phyloP scores from a whole-genome alignment of 2,329 filamentous ascomycete genomes.

The Diaporthe longicolla region DNA sequence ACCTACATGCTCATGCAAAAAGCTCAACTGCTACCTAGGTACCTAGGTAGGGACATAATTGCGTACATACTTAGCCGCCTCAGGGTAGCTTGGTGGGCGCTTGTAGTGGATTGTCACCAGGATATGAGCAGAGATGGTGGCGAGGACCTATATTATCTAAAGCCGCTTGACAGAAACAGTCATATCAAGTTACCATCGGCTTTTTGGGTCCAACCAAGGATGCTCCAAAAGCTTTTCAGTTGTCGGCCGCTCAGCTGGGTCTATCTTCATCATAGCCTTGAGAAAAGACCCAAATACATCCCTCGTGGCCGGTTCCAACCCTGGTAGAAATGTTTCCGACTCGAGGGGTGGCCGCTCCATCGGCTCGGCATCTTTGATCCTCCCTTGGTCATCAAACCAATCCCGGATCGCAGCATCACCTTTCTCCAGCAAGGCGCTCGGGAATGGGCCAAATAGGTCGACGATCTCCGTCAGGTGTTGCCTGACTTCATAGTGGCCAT shows the following conservation, averaged over 20 bases:
- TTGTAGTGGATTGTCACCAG: too few species aligned
- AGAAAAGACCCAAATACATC: constrained; percentile 4
- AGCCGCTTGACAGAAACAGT: neutral
- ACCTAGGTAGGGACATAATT: too few species aligned
- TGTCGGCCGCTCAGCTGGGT: neutral
- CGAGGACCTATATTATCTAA: too few species aligned
- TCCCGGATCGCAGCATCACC: neutral
- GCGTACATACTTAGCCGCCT: too few species aligned
- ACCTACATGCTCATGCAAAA: too few species aligned
- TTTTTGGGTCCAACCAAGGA: constrained; percentile 11
- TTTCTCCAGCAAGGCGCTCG: constrained; percentile 10
- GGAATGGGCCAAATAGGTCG: constrained; percentile 21
- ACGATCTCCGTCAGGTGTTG: constrained; percentile 27
- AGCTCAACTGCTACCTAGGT: too few species aligned
- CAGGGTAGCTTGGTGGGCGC: too few species aligned
- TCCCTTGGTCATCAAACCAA: constrained; percentile 29
- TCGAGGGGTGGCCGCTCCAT: constrained; percentile 2
- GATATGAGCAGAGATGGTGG: too few species aligned
- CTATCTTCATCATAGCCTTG: constrained; percentile 10
- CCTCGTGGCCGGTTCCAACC: neutral
- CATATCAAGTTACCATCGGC: neutral
- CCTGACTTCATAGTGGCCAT: constrained; percentile 21
- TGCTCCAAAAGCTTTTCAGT: neutral
- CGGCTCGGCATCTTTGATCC: neutral
- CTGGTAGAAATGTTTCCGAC: constrained; percentile 24